Base-by-base conservation (phyloP, 1,284 basidiomycete species). In the Termitomyces sp. region DNA sequence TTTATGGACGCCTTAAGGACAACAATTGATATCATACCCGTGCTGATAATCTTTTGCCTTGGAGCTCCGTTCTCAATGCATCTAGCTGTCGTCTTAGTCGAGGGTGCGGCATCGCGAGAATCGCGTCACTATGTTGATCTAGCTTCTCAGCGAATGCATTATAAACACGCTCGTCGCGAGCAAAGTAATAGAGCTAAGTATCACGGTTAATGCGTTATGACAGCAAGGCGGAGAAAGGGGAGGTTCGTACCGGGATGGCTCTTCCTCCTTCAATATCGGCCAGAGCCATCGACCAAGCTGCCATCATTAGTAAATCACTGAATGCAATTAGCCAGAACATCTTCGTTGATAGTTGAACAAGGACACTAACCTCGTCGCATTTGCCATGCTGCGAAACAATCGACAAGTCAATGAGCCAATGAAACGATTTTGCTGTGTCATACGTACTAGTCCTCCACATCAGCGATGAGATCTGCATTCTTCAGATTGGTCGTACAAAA, bases 151-250 rank as follows among this genome's bases (percentile, higher is more conserved):
- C 68, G 59, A 91, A 89, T 1, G 81, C 79, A 55, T 77, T 83
- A 66, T 85, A 89, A 11, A 88, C 80, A 38, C 88, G 80, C 57
- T 90, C 86, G 66, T 91, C 88, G 40, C 88, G 79, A 51, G 88
- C 88, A 61, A 91, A 91, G 65, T 84, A 88, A 57, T 83, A 88
- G 16, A 79, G 72, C 88, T 91, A n/a, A n/a, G n/a, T n/a, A 40
- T n/a, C 9, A 13, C 3, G n/a, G 1, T 11, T 3, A 3, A 34
- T 10, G 11, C 1, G 30, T 42, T 10, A 50, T 18, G 3, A 26
- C 3, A 35, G n/a, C 10, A 2, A 37, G 24, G 21, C 7, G 38
- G 24, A 49, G 9, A 46, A 41, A 26, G 24, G 28, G 45, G 14
- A 4, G n/a, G n/a, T n/a, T 40, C 77, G 53, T 62, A 88, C 88